phyloP scores from a whole-genome alignment of 768 basidiomycete genomes.

The Tricholoma terreum region DNA sequence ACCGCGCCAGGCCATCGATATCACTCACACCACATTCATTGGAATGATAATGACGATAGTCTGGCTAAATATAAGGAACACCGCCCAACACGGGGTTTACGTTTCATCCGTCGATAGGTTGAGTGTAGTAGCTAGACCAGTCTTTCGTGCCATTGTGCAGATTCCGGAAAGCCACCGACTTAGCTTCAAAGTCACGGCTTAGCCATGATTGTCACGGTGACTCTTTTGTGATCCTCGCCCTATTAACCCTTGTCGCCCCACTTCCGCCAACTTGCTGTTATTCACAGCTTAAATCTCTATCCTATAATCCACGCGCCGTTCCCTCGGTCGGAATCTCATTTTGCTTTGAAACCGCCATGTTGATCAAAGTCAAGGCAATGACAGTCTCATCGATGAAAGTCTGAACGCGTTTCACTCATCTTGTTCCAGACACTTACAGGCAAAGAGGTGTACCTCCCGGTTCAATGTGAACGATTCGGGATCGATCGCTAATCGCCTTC shows the following conservation, averaged over 20 bases:
- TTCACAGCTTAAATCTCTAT: not conserved
- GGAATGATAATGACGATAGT: too few relatives aligned
- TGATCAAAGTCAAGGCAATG: slow-evolving; percentile 87
- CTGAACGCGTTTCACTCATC: slow-evolving; percentile 6
- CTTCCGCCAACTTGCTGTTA: too few relatives aligned
- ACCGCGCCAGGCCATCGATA: too few relatives aligned
- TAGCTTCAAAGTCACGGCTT: too few relatives aligned
- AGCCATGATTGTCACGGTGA: not conserved
- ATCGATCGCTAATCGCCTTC: not conserved
- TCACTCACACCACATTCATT: too few relatives aligned
- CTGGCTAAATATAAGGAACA: too few relatives aligned
- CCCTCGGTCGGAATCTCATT: not conserved
- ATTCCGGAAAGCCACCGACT: too few relatives aligned
- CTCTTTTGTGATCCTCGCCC: too few relatives aligned
- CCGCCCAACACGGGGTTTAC: too few relatives aligned
- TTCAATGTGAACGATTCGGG: not conserved
- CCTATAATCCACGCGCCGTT: not conserved
- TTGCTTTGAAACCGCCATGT: slow-evolving; percentile 41
- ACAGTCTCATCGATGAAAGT: not conserved
- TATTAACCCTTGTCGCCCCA: slow-evolving; percentile 28
- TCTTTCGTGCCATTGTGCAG: too few relatives aligned
- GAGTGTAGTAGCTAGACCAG: too few relatives aligned
- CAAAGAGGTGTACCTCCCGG: slow-evolving; percentile 69
- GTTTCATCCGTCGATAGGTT: too few relatives aligned
- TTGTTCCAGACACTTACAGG: slow-evolving; percentile 82